A percentile compares a stretch with the other conserved stretches of the same genome.
These are phyloP conservation scores for Pseudonitzschia multistriata DNA, from an alignment of 108 stramenopile genomes.

Conservation along the genomic window DNA sequence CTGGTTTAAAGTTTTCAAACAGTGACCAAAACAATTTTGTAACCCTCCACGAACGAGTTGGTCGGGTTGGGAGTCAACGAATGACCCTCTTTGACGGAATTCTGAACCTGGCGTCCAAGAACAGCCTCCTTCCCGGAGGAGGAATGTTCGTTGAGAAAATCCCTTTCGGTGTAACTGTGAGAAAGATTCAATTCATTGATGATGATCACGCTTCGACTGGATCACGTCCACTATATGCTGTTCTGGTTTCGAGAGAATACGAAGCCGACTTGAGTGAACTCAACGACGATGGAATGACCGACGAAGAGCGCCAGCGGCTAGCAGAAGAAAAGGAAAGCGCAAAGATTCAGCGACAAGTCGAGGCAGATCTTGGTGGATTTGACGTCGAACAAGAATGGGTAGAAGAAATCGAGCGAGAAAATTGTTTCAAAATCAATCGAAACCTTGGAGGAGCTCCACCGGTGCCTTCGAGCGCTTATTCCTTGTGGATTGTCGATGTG, in stretches of 20 bases:
- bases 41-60: conserved; percentile 85
- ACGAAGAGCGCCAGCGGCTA: conserved; percentile 67
- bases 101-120: conserved; percentile 46
- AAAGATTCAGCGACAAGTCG: conserved; percentile 78
- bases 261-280: conserved; percentile 69
- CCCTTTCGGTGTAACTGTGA: conserved; percentile 75
- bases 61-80: conserved; percentile 81
- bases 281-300: conserved; percentile 74
- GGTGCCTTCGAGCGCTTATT: conserved; percentile 53
- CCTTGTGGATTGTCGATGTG: conserved; percentile 87
- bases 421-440: conserved; percentile 73
- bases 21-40: conserved; percentile 57
- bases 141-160: conserved; percentile 74
- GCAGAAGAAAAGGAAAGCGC: conserved; percentile 78
- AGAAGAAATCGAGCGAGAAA: conserved; percentile 83
- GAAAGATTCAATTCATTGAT: conserved; percentile 73
- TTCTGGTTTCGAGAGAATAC: conserved; percentile 74
- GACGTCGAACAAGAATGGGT: conserved; percentile 91
- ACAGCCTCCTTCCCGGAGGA: conserved; percentile 74
- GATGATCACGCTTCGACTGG: conserved; percentile 59
- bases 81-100: conserved; percentile 70
- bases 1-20: conserved; percentile 29
- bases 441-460: conserved; percentile 75
- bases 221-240: conserved; percentile 68
- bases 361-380: conserved; percentile 89